These are phyloP conservation scores for Phytophthora crassamura DNA, from an alignment of 352 stramenopile genomes.

Conservation along the genomic window DNA sequence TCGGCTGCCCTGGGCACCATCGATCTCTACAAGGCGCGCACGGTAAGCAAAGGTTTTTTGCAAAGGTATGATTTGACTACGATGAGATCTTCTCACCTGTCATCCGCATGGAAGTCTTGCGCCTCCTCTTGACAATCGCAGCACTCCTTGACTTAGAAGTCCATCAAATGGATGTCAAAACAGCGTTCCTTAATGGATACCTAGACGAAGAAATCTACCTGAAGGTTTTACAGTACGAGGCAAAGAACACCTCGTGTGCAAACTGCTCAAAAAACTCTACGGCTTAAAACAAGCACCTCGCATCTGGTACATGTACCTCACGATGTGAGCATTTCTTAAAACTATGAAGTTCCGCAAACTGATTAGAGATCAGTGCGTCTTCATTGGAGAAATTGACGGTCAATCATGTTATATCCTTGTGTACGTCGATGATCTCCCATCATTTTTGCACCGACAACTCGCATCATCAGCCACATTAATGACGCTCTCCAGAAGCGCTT, in stretches of 20 bases:
- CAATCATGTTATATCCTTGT: slow-evolving; percentile 21
- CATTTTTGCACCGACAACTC: slow-evolving; percentile 17
- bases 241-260: slow-evolving; percentile 9
- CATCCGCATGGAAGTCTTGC: slow-evolving; percentile 16
- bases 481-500: slow-evolving; percentile 19
- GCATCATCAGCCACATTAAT: slow-evolving; percentile 13
- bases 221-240: slow-evolving; percentile 4
- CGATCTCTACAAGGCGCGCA: slow-evolving; percentile 17
- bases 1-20: too few relatives aligned
- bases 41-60: slow-evolving; percentile 9
- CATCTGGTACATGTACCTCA: slow-evolving; percentile 20
- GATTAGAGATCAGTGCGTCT: slow-evolving; percentile 23
- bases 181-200: slow-evolving; percentile 17
- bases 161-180: slow-evolving; percentile 29
- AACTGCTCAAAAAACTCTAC: slow-evolving; percentile 10
- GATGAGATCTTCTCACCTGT: slow-evolving; percentile 16
- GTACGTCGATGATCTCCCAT: slow-evolving; percentile 25
- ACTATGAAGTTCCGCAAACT: slow-evolving; percentile 18
- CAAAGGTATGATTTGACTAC: slow-evolving; percentile 16
- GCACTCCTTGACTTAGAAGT: slow-evolving; percentile 18
- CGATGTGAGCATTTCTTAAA: slow-evolving; percentile 11
- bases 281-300: slow-evolving; percentile 15
- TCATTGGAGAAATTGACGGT: slow-evolving; percentile 11
- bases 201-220: slow-evolving; percentile 17
- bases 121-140: slow-evolving; percentile 13